Evolutionary conservation across 2,329 filamentous ascomycete genomes (phyloP).

Genomic region (Madurella fahalii): DNA sequence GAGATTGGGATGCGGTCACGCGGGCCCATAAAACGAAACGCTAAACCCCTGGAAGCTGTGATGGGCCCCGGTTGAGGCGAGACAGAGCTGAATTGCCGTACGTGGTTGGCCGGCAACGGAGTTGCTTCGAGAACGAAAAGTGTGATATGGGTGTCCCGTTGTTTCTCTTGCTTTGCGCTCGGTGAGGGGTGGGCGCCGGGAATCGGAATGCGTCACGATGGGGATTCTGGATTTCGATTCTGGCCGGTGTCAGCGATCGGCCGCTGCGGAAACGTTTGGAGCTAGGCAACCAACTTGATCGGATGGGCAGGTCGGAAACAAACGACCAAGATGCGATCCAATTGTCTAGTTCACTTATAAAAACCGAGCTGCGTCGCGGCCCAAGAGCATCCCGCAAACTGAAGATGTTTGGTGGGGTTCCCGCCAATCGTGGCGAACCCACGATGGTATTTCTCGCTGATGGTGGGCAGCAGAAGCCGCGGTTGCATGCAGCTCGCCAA

Average conservation of each 20-base stretch:
- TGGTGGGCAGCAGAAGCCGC: background rate
- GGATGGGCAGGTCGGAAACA: background rate
- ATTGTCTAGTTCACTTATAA: background rate
- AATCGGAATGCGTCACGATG: background rate
- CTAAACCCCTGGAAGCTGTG: slow-evolving; percentile 15
- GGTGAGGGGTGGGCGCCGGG: background rate
- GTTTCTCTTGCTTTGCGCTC: background rate
- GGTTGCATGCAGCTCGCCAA: slow-evolving; percentile 16
- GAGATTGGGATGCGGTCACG: slow-evolving; percentile 22
- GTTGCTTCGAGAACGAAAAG: background rate
- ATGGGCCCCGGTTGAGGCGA: background rate
- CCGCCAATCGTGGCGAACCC: slow-evolving; percentile 12
- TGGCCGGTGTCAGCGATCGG: background rate
- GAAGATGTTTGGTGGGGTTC: background rate
- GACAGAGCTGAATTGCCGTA: background rate
- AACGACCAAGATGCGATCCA: background rate
- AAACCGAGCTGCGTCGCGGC: background rate
- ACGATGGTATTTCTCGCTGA: slow-evolving; percentile 2
- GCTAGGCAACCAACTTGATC: background rate
- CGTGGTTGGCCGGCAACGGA: background rate
- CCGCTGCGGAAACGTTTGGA: background rate
- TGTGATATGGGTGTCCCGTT: background rate
- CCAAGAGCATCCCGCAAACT: background rate
- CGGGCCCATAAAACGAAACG: slow-evolving; percentile 20
- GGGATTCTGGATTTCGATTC: background rate